These are phyloP conservation scores for Ustanciosporium gigantosporum DNA, from an alignment of 1,284 basidiomycete genomes.

Conservation along the genomic window DNA sequence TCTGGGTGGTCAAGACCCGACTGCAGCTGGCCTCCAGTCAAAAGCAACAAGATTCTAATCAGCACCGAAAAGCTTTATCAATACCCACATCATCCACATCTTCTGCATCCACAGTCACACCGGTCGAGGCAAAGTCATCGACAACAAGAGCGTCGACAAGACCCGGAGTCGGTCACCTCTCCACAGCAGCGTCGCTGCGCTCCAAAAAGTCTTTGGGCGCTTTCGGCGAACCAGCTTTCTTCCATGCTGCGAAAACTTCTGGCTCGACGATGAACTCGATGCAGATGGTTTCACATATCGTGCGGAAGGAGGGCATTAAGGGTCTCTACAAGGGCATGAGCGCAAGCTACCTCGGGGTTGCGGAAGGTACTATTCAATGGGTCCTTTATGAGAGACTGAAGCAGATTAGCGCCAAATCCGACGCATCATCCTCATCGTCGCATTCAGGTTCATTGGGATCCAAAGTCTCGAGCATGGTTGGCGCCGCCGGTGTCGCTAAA, in stretches of 20 bases:
- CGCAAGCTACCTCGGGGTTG: conserved; percentile 92
- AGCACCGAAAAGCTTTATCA: neutral
- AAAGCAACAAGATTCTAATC: conserved; percentile 40
- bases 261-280: conserved; percentile 66
- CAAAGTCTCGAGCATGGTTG: conserved; percentile 72
- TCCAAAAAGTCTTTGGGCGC: conserved; percentile 16
- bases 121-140: neutral
- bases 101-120: neutral
- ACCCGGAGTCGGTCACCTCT: conserved; percentile 9
- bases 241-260: conserved; percentile 35
- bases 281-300: conserved; percentile 73
- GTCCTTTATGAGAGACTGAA: conserved; percentile 88
- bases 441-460: neutral
- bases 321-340: conserved; percentile 95
- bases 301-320: conserved; percentile 77
- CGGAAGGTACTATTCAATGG: conserved; percentile 98
- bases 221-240: conserved; percentile 39
- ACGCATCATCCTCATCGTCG: neutral
- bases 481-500: conserved; percentile 90
- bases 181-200: conserved; percentile 3
- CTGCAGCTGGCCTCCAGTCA: conserved; percentile 70
- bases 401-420: conserved; percentile 31
- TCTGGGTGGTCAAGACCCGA: conserved; percentile 98
- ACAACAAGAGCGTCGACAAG: neutral
- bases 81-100: neutral